Evolutionary conservation across 441 rosid species (phyloP), one percentile per base, ranked within the genome.

Genomic region (Croton setiger): DNA sequence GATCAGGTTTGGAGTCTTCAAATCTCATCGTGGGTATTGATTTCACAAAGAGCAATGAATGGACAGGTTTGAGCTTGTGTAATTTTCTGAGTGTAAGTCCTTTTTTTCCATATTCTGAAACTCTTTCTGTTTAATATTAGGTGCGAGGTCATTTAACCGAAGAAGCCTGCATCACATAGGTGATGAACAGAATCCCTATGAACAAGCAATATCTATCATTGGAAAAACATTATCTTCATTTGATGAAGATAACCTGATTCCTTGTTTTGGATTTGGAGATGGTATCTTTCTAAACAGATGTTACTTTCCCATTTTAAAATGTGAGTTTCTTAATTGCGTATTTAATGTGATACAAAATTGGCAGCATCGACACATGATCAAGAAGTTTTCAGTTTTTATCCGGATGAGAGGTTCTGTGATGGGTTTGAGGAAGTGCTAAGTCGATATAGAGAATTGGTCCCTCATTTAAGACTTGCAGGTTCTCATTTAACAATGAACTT

Each of bases 1-100:
- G 77, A 39, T 89, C 96, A 31, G 96, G 96, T 48, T 80, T 90
- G 45, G 96, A 92, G 81, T 90, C 95, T 39, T 90, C 98, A 33
- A 90, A 92, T 82, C 84, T 92, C 63, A 90, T 90, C 66, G 89
- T 92, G 27, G 96, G 98, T 61, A 83, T 92, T 74, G 98, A 92
- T 82, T 88, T 92, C 84, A 92, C 98, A 1, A 92, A 90, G 85
- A 92, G 98, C 84, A 92, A 92, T 11, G 98, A 92, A 56, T 88
- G 98, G 97, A 88, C 98, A 80, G 98, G 98, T 90, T 72, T 11
- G 59, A 4, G 62, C 72, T 73, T 10, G 35, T 27, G 31, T 27
- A 27, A 27, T 27, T 27, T 1, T 64, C 57, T 51, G 48, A 49
- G 56, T 66, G 27, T 8, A 45, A 5, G 13, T 53, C 13, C 59